A percentile compares a stretch with the other conserved stretches of the same genome.
phyloP scores from a whole-genome alignment of 169 alveolate genomes.

The Cryptosporidium baileyi region DNA sequence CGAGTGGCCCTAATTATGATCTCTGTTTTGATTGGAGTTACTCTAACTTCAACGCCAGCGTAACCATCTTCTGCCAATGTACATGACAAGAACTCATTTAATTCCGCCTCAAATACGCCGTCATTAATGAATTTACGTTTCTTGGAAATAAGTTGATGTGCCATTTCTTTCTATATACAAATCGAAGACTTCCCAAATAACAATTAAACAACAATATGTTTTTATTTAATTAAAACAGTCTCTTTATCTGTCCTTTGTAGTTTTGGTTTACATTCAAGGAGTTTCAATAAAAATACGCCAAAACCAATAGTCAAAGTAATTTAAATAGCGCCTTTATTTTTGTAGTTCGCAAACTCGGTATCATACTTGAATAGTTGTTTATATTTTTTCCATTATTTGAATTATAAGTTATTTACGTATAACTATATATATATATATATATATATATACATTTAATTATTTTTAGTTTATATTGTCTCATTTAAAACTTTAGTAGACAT shows the following conservation, averaged over 20 bases:
- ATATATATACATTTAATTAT: too few relatives aligned
- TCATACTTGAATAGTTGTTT: too few relatives aligned
- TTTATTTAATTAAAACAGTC: background rate
- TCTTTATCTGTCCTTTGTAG: background rate
- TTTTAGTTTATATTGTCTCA: too few relatives aligned
- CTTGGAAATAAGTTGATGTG: constrained; percentile 82
- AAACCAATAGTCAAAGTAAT: too few relatives aligned
- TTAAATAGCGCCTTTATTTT: too few relatives aligned
- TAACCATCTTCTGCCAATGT: constrained; percentile 97
- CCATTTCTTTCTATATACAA: constrained; percentile 3
- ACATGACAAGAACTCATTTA: constrained; percentile 96
- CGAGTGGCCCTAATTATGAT: constrained; percentile 97
- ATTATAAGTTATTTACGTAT: too few relatives aligned
- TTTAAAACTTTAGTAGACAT: too few relatives aligned
- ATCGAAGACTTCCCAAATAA: background rate
- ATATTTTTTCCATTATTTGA: too few relatives aligned
- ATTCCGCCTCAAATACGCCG: constrained; percentile 99
- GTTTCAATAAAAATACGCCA: too few relatives aligned
- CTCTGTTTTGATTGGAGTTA: constrained; percentile 93
- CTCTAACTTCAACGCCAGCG: constrained; percentile 97
- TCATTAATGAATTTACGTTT: constrained; percentile 96
- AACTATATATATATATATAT: too few relatives aligned
- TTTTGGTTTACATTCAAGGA: too few relatives aligned
- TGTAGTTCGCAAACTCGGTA: too few relatives aligned
- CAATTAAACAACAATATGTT: background rate